A percentile compares a stretch with the other conserved stretches of the same genome.
Conservation (phyloP, 805 yeast species). For the Jamesozyma piceae region DNA sequence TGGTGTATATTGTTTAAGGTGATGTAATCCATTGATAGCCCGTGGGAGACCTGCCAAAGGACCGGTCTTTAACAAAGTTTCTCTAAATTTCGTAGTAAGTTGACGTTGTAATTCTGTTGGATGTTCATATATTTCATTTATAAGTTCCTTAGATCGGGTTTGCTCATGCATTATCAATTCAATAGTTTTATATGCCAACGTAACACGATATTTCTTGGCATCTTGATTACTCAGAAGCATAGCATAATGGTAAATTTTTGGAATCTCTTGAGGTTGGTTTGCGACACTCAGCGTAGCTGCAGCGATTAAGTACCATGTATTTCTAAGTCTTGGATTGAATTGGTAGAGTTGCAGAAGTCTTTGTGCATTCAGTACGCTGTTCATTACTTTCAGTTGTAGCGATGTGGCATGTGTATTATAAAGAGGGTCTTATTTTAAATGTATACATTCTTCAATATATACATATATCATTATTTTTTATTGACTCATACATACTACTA, state of each 20-base stretch:
- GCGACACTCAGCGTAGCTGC: conserved; percentile 75
- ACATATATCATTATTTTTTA: too few species aligned
- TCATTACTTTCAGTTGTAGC: conserved; percentile 11
- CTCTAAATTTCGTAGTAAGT: conserved; percentile 53
- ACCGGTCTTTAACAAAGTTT: conserved; percentile 65
- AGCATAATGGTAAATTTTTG: conserved; percentile 65
- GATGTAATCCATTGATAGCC: conserved; percentile 68
- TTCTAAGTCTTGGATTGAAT: conserved; percentile 42
- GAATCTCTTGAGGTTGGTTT: conserved; percentile 74
- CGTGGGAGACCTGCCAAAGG: conserved; percentile 81
- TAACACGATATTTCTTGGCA: conserved; percentile 9
- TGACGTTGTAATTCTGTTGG: conserved; percentile 16
- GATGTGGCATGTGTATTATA: too few species aligned
- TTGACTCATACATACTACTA: too few species aligned
- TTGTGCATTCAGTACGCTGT: conserved; percentile 20
- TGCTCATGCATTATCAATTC: conserved; percentile 10
- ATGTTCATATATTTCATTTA: conserved; percentile 15
- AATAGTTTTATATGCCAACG: conserved; percentile 17
- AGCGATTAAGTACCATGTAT: conserved; percentile 69
- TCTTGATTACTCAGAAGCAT: conserved; percentile 26
- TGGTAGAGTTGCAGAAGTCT: conserved; percentile 23
- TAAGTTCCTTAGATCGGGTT: conserved; percentile 2
- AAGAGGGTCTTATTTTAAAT: too few species aligned
- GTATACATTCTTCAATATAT: too few species aligned
- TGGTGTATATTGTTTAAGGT: conserved; percentile 60